Base-by-base conservation (phyloP, 306 rosid species). In the Prunus mongolica region DNA sequence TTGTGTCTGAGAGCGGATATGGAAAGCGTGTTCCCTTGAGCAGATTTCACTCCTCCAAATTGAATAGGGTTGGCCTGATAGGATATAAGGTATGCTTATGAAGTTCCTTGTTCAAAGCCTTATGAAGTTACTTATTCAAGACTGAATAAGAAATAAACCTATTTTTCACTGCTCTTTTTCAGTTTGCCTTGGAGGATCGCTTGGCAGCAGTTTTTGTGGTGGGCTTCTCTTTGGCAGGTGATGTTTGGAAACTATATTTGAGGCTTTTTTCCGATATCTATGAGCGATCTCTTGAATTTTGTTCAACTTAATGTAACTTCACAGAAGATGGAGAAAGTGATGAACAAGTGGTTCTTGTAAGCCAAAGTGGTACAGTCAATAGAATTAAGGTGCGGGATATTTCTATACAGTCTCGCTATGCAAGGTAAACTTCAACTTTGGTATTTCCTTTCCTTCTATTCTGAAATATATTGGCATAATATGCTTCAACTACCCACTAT, bases 281-380 rank as follows among this genome's bases (percentile, higher is more conserved):
- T 6, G 6, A 12, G 34, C 46, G 6, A 16, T 16, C 12, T 45
- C 20, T 1, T 76, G n/a, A 12, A 46, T 34, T 45, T 58, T 11
- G 18, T 12, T 28, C 61, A 3, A 12, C 55, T 41, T 15, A 3
- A 15, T 38, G 6, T 45, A 65, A 46, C 65, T 67, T 52, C 34
- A 58, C 97, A 95, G 98, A 90, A 72, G 97, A 92, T 79, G 97
- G 93, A 38, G 97, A 92, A 87, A 95, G 99, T 85, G 99, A 95
- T 78, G 99, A 95, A 86, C 96, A 92, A 92, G 99, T 90, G 67
- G 99, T 95, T 79, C 86, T 95, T 11, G 97, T 95, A 41, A 95
- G 98, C 87, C 99, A 95, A 79, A 95, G 93, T 69, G 99, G 99
- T 64, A 95, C 97, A 5, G 99, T 88, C 65, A 95, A 95, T 84